A percentile compares a stretch with the other conserved stretches of the same genome.
These are phyloP conservation scores for Ustilago sp. DNA, from an alignment of 1,284 basidiomycete species.

Conservation along the genomic window DNA sequence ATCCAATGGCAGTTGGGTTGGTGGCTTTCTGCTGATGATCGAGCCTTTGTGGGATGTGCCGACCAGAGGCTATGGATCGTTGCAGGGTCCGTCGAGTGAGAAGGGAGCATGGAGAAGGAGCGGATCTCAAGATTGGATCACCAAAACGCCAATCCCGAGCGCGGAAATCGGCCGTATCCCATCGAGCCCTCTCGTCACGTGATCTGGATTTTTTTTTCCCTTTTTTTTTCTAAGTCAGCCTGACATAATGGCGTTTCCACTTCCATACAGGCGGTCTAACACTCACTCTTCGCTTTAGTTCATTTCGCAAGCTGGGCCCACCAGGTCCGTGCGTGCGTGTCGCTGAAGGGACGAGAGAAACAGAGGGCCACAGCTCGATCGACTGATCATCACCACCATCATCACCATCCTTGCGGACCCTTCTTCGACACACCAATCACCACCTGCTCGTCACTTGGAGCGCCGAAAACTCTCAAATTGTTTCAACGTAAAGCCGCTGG, in stretches of 20 bases:
- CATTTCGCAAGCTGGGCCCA: not conserved
- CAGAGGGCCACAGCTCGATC: not conserved
- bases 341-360: not conserved
- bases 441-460: not conserved
- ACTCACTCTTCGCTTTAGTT: not conserved
- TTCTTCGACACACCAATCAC: not conserved
- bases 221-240: slow-evolving; percentile 1
- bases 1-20: not conserved
- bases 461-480: not conserved
- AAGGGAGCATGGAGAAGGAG: not conserved
- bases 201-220: not conserved
- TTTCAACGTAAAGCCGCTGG: not conserved
- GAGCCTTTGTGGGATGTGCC: not conserved
- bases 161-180: slow-evolving; percentile 21
- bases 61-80: not conserved
- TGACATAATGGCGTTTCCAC: not conserved
- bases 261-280: too few relatives aligned
- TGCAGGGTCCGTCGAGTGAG: not conserved
- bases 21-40: not conserved
- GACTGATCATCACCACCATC: not conserved
- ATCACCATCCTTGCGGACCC: too few relatives aligned
- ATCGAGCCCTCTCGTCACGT: slow-evolving; percentile 21
- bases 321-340: slow-evolving; percentile 7
- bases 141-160: slow-evolving; percentile 3
- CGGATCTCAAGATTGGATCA: slow-evolving; percentile 11